phyloP scores from a whole-genome alignment of 148 eudicot species.

The Arctostaphylos glauca region DNA sequence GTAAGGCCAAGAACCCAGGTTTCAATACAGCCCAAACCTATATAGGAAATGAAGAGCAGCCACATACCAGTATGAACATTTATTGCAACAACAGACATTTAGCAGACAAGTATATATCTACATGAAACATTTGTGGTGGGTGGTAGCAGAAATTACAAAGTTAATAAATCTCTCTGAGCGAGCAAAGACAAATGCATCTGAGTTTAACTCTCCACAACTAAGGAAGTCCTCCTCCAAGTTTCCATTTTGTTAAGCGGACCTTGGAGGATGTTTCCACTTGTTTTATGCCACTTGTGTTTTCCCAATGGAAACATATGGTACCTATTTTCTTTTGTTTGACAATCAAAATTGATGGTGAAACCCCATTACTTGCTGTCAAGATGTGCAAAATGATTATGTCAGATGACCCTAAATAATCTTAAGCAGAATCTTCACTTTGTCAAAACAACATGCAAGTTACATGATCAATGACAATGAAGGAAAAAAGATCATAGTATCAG shows the following conservation, averaged over 20 bases:
- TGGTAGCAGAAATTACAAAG: neutral
- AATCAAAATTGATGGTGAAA: neutral
- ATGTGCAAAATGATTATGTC: neutral
- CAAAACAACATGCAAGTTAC: neutral
- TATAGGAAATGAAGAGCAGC: conserved; percentile 11
- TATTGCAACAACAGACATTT: neutral
- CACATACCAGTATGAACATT: neutral
- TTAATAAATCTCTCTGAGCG: neutral
- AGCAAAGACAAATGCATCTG: neutral
- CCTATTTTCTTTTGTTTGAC: neutral
- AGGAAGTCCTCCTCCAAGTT: neutral
- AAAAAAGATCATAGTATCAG: neutral
- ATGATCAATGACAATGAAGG: neutral
- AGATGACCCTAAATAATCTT: neutral
- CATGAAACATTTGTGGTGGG: neutral
- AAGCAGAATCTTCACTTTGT: neutral
- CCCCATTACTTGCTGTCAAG: neutral
- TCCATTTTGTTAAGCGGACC: neutral
- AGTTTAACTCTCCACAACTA: neutral
- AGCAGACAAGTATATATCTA: neutral
- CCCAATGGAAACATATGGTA: neutral
- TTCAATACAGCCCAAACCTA: conserved; percentile 98
- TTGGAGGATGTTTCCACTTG: neutral
- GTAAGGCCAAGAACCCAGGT: conserved; percentile 95
- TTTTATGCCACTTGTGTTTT: neutral